These are phyloP conservation scores for Colletotrichum simmondsii DNA, from an alignment of 2,329 filamentous ascomycete species.

Conservation along the genomic window DNA sequence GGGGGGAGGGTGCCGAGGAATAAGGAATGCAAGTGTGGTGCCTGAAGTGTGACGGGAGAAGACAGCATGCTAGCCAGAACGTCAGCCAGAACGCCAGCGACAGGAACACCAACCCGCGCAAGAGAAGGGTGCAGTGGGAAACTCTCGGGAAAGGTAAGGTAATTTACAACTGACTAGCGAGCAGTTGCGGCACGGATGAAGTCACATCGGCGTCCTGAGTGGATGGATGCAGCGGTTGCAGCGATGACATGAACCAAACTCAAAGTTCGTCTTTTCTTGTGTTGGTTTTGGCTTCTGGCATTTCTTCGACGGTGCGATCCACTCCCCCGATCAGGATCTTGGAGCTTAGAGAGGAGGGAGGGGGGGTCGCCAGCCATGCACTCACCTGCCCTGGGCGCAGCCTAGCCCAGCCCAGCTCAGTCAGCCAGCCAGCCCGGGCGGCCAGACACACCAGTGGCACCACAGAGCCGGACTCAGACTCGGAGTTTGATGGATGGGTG, in stretches of 20 bases:
- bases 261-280: constrained; percentile 35
- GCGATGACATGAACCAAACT: constrained; percentile 35
- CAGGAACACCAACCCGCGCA: not conserved
- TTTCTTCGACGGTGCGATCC: constrained; percentile 33
- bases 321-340: constrained; percentile 33
- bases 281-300: constrained; percentile 33
- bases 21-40: not conserved
- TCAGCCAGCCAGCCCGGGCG: constrained; percentile 10
- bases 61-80: not conserved
- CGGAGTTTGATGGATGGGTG: constrained; percentile 7
- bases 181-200: constrained; percentile 32
- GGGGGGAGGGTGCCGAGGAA: constrained; percentile 11
- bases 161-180: constrained; percentile 18
- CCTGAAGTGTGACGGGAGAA: not conserved
- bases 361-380: constrained; percentile 13
- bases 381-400: constrained; percentile 17
- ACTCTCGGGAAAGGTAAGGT: not conserved
- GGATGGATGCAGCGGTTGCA: constrained; percentile 26
- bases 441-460: constrained; percentile 5
- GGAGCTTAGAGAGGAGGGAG: not conserved
- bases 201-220: constrained; percentile 25
- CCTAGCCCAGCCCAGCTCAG: constrained; percentile 18
- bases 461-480: constrained; percentile 2
- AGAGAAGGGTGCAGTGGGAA: constrained; percentile 10
- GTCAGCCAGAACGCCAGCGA: constrained; percentile 5